These are phyloP conservation scores for Corynascus novoguineensis DNA, from an alignment of 495 filamentous ascomycete species.

Conservation along the genomic window DNA sequence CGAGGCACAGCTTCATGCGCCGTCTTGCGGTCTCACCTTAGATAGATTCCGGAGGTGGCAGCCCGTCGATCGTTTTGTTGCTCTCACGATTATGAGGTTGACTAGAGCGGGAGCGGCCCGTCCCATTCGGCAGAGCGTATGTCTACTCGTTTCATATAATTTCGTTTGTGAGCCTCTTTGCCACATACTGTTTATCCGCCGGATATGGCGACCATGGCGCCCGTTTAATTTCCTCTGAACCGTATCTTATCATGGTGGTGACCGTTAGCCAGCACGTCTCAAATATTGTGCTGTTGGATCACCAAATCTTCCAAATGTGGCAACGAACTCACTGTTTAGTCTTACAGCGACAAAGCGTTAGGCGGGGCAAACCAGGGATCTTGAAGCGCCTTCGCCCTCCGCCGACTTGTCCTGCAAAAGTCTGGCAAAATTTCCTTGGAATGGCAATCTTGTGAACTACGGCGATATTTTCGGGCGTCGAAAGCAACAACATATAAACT, in stretches of 20 bases:
- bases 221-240: too few relatives aligned
- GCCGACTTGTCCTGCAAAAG: neutral
- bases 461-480: neutral
- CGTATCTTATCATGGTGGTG: too few relatives aligned
- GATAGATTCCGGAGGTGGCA: neutral
- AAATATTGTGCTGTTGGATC: too few relatives aligned
- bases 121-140: conserved; percentile 11
- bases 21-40: neutral
- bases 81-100: neutral
- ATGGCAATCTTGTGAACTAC: neutral
- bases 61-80: neutral
- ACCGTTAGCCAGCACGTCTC: too few relatives aligned
- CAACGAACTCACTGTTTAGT: too few relatives aligned
- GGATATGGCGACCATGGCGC: too few relatives aligned
- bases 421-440: neutral
- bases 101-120: conserved; percentile 26
- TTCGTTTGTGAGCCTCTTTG: too few relatives aligned
- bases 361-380: too few relatives aligned
- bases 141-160: neutral
- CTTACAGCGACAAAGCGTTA: too few relatives aligned
- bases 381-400: too few relatives aligned
- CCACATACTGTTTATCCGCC: too few relatives aligned
- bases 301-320: too few relatives aligned
- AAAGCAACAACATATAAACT: neutral
- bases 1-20: conserved; percentile 16